Percentiles rank a stretch among this genome's conserved stretches.
phyloP scores from a whole-genome alignment of 208 protist species.

The Leishmania tarentolae region DNA sequence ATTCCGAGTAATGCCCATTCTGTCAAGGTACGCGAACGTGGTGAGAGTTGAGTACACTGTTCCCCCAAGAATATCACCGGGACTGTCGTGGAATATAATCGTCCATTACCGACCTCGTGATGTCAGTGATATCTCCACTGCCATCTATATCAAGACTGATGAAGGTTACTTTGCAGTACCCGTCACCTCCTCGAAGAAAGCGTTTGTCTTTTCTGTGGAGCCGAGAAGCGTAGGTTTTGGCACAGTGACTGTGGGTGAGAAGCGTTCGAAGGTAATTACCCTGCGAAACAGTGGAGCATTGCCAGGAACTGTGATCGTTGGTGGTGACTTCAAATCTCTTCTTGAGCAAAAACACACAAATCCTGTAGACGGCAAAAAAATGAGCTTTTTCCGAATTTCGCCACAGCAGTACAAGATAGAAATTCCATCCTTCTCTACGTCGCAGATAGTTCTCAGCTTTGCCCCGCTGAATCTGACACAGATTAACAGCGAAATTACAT shows the following conservation, averaged over 20 bases:
- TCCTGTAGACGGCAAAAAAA: slow-evolving; percentile 28
- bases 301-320: slow-evolving; percentile 50
- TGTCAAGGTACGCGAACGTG: slow-evolving; percentile 56
- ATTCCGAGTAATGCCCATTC: slow-evolving; percentile 81
- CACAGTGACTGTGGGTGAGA: slow-evolving; percentile 75
- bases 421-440: slow-evolving; percentile 48
- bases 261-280: slow-evolving; percentile 41
- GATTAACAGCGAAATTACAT: slow-evolving; percentile 49
- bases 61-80: slow-evolving; percentile 82
- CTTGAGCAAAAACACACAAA: slow-evolving; percentile 55
- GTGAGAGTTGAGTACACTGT: slow-evolving; percentile 59
- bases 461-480: slow-evolving; percentile 37
- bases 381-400: slow-evolving; percentile 52
- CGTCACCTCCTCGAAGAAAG: slow-evolving; percentile 53
- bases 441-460: slow-evolving; percentile 54
- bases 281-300: slow-evolving; percentile 77
- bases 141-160: slow-evolving; percentile 63
- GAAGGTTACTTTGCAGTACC: slow-evolving; percentile 72
- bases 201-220: slow-evolving; percentile 42
- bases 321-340: slow-evolving; percentile 63
- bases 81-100: slow-evolving; percentile 66
- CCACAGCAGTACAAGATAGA: slow-evolving; percentile 53
- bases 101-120: slow-evolving; percentile 69
- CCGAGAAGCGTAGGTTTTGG: slow-evolving; percentile 71
- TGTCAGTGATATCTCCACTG: slow-evolving; percentile 63